Percentiles rank a stretch among this genome's conserved stretches.
These are phyloP conservation scores for Euphorbia schlechtendalii DNA, from an alignment of 441 rosid species.

Conservation along the genomic window DNA sequence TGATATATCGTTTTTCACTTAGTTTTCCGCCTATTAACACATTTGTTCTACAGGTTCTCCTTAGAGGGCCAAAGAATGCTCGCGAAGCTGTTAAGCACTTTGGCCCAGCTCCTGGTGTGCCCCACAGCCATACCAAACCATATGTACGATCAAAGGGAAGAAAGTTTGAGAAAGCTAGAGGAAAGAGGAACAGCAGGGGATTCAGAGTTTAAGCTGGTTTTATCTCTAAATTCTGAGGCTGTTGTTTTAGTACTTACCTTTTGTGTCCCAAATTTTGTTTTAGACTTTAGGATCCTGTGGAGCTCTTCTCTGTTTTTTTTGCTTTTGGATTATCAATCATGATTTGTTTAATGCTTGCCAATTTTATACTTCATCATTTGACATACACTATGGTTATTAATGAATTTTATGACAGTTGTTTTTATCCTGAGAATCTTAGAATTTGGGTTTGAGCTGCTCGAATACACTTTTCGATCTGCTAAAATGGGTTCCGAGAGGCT, in stretches of 20 bases:
- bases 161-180: slow-evolving; percentile 89
- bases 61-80: slow-evolving; percentile 91
- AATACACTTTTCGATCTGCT: background rate
- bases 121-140: slow-evolving; percentile 85
- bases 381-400: background rate
- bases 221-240: slow-evolving; percentile 20
- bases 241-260: slow-evolving; percentile 10
- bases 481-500: too few relatives aligned
- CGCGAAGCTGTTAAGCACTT: slow-evolving; percentile 97
- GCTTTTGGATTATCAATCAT: background rate
- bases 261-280: slow-evolving; percentile 15
- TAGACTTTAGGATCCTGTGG: slow-evolving; percentile 9
- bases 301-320: background rate
- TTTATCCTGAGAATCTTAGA: too few relatives aligned
- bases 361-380: background rate
- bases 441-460: background rate
- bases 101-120: slow-evolving; percentile 96
- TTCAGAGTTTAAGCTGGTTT: slow-evolving; percentile 37
- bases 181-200: slow-evolving; percentile 66
- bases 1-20: too few relatives aligned
- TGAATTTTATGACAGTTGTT: background rate
- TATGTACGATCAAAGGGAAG: slow-evolving; percentile 80
- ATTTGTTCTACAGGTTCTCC: slow-evolving; percentile 46
- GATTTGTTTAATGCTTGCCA: slow-evolving; percentile 8
- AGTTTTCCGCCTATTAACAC: too few relatives aligned